These are phyloP conservation scores for Hanseniaspora uvarum DNA, from an alignment of 1,139 yeast genomes.

Conservation along the genomic window DNA sequence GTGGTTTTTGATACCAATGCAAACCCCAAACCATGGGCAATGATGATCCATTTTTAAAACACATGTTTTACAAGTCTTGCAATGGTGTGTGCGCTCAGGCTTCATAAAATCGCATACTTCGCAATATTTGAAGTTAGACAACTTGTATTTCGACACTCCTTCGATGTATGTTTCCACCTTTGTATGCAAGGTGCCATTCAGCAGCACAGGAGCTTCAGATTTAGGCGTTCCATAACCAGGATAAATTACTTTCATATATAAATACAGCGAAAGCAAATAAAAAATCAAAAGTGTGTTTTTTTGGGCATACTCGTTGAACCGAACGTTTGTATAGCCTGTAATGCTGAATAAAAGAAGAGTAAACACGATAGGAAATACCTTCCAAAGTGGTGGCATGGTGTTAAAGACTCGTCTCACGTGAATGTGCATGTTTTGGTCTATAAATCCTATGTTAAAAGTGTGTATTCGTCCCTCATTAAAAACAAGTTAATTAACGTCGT, in stretches of 20 bases:
- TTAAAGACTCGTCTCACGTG: background rate
- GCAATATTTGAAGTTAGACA: slow-evolving; percentile 49
- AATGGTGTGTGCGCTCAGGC: slow-evolving; percentile 90
- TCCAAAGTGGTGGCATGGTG: slow-evolving; percentile 7
- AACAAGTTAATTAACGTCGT: no score
- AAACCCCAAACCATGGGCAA: slow-evolving; percentile 92
- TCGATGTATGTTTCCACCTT: slow-evolving; percentile 18
- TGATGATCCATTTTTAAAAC: slow-evolving; percentile 78
- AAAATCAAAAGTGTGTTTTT: background rate
- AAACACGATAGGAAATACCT: background rate
- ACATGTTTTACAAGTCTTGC: slow-evolving; percentile 62
- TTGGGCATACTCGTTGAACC: slow-evolving; percentile 1
- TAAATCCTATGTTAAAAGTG: no score
- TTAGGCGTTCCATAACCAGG: slow-evolving; percentile 59
- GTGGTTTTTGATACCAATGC: slow-evolving; percentile 76
- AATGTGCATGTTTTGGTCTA: background rate
- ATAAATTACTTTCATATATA: slow-evolving; percentile 47
- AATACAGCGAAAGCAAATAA: slow-evolving; percentile 27
- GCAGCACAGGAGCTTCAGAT: slow-evolving; percentile 38
- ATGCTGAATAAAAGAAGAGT: background rate
- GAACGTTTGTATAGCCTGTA: background rate
- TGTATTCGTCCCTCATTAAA: no score
- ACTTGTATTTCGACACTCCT: slow-evolving; percentile 20
- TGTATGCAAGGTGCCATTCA: slow-evolving; percentile 26
- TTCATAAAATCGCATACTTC: slow-evolving; percentile 63